Evolutionary conservation across 1,139 yeast genomes (phyloP).

Genomic region (Suhomyces atakaporum): DNA sequence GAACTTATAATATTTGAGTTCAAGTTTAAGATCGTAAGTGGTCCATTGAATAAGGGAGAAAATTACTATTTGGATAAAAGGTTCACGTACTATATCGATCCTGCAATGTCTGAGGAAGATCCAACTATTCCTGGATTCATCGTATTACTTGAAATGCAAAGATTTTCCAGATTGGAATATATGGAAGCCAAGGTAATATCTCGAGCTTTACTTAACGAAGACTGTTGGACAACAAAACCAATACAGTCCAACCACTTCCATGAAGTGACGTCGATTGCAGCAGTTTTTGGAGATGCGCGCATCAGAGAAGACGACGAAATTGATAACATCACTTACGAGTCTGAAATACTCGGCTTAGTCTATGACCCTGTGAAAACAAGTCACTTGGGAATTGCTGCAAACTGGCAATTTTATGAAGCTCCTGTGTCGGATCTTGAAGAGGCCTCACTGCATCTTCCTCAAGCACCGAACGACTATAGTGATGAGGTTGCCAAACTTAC

Average conservation of each 20-base stretch:
- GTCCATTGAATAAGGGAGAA: slow-evolving; percentile 31
- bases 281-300: slow-evolving; percentile 48
- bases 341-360: slow-evolving; percentile 35
- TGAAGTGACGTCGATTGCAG: slow-evolving; percentile 48
- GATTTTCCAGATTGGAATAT: slow-evolving; percentile 28
- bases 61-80: slow-evolving; percentile 17
- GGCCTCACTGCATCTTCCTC: no score
- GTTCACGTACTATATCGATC: slow-evolving; percentile 30
- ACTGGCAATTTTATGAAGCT: slow-evolving; percentile 41
- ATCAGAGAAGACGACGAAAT: slow-evolving; percentile 34
- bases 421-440: slow-evolving; percentile 19
- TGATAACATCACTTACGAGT: slow-evolving; percentile 34
- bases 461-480: slow-evolving; percentile 1
- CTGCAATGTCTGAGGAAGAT: slow-evolving; percentile 30
- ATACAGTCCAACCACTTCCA: slow-evolving; percentile 45
- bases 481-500: slow-evolving; percentile 25
- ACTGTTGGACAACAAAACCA: slow-evolving; percentile 57
- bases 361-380: slow-evolving; percentile 42
- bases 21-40: slow-evolving; percentile 25
- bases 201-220: slow-evolving; percentile 44
- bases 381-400: slow-evolving; percentile 49
- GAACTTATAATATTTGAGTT: slow-evolving; percentile 48
- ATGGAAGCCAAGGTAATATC: slow-evolving; percentile 26
- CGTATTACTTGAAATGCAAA: slow-evolving; percentile 10
- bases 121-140: slow-evolving; percentile 15